phyloP scores from a whole-genome alignment of 306 rosid species.

The Gastrolobium villosum region DNA sequence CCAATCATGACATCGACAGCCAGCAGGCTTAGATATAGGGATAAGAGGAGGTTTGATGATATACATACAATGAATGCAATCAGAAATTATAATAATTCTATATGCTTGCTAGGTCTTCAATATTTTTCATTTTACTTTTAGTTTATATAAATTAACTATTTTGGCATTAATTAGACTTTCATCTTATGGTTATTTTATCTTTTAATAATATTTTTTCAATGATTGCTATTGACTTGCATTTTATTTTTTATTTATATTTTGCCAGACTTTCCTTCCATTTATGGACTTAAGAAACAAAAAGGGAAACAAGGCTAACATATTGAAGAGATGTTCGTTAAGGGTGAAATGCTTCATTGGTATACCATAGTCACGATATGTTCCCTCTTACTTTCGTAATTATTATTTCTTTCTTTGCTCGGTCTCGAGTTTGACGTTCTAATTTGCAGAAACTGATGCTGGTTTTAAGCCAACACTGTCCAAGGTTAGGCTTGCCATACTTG shows the following conservation, averaged over 20 bases:
- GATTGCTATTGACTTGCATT: constrained; percentile 7
- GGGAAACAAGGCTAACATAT: constrained; percentile 50
- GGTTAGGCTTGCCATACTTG: constrained; percentile 49
- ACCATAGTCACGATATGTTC: constrained; percentile 5
- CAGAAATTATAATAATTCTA: background rate
- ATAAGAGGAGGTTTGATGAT: background rate
- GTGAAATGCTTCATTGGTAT: constrained; percentile 82
- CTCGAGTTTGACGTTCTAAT: constrained; percentile 27
- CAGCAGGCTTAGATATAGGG: background rate
- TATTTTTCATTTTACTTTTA: background rate
- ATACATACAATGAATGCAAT: background rate
- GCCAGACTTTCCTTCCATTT: constrained; percentile 67
- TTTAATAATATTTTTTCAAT: background rate
- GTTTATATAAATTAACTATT: background rate
- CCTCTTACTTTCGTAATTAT: background rate
- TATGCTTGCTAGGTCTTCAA: background rate
- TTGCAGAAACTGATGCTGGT: constrained; percentile 78
- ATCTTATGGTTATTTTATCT: too few species aligned
- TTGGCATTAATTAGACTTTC: background rate
- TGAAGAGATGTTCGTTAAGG: constrained; percentile 66
- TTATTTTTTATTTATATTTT: background rate
- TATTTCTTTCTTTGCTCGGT: background rate
- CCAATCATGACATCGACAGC: background rate
- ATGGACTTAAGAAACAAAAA: constrained; percentile 64
- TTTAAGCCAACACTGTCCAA: constrained; percentile 71